phyloP scores from a whole-genome alignment of 805 yeast genomes.

The Cyberlindnera saturnus region DNA sequence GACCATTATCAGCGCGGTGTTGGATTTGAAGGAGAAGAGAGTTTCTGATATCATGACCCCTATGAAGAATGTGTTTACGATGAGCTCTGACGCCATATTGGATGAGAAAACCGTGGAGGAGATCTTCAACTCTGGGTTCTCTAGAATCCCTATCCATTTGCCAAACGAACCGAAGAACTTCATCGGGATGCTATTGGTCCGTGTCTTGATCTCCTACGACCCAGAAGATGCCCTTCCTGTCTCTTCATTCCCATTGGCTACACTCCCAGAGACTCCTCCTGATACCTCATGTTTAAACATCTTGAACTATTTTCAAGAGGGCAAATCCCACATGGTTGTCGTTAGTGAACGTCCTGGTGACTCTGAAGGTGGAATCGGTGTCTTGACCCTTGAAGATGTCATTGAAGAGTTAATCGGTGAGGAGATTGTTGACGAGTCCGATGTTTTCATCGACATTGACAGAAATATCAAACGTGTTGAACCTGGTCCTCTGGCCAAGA shows the following conservation, averaged over 20 bases:
- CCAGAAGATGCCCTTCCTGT: conserved; percentile 95
- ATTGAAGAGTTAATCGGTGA: conserved; percentile 97
- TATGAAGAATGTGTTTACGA: conserved; percentile 79
- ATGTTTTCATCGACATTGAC: conserved; percentile 87
- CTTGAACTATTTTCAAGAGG: conserved; percentile 94
- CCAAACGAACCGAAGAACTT: conserved; percentile 88
- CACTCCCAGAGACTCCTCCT: conserved; percentile 89
- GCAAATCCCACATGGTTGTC: conserved; percentile 95
- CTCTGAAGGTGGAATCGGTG: conserved; percentile 81
- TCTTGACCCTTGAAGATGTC: conserved; percentile 92
- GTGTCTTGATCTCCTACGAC: conserved; percentile 90
- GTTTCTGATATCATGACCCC: conserved; percentile 93
- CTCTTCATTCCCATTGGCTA: conserved; percentile 89
- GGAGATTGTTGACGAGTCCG: conserved; percentile 94
- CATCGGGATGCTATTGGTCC: conserved; percentile 90
- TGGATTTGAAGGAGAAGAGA: conserved; percentile 87
- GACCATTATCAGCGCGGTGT: conserved; percentile 88
- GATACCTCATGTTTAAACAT: conserved; percentile 92
- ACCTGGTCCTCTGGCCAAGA: conserved; percentile 70
- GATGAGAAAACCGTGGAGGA: conserved; percentile 84
- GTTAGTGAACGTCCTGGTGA: conserved; percentile 84
- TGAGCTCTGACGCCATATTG: conserved; percentile 75
- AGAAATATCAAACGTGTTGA: conserved; percentile 73
- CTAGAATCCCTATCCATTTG: conserved; percentile 88
- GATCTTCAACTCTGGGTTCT: conserved; percentile 89